Conservation (phyloP, 2,329 filamentous ascomycete genomes). For the Neonectria punicea region DNA sequence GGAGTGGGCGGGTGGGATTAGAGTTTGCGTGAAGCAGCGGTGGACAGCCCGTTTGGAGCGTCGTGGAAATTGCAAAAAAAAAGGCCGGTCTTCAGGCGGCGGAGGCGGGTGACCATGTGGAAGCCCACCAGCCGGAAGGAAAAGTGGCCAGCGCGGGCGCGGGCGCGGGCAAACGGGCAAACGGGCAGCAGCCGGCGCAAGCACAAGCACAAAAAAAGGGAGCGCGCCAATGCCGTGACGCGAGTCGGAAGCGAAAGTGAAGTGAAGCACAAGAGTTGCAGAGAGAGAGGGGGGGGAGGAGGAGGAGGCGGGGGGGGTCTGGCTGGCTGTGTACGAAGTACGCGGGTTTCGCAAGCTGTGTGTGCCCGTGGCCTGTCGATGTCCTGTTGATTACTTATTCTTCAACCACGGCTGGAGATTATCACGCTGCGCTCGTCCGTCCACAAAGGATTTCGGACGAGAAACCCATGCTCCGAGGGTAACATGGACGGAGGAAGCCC, state of each 20-base stretch:
- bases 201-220: not conserved
- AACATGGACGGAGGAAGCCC: constrained; percentile 14
- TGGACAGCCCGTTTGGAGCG: constrained; percentile 29
- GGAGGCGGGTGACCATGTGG: constrained; percentile 37
- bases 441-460: constrained; percentile 6
- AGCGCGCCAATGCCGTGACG: constrained; percentile 13
- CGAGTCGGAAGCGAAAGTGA: constrained; percentile 11
- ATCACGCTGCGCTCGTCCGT: constrained; percentile 17
- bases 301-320: no score
- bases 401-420: not conserved
- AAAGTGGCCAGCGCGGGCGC: no score
- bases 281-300: not conserved
- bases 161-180: constrained; percentile 1
- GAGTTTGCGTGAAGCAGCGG: constrained; percentile 44
- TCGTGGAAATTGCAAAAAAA: constrained; percentile 38
- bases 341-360: not conserved
- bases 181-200: not conserved
- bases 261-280: not conserved
- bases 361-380: not conserved
- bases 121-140: not conserved
- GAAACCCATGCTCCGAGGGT: constrained; percentile 8
- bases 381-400: not conserved
- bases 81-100: constrained; percentile 8
- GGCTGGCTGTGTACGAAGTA: not conserved
- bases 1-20: constrained; percentile 34